Evolutionary conservation across 2,329 filamentous ascomycete genomes (phyloP).

Genomic region (Monosporascus sp.): DNA sequence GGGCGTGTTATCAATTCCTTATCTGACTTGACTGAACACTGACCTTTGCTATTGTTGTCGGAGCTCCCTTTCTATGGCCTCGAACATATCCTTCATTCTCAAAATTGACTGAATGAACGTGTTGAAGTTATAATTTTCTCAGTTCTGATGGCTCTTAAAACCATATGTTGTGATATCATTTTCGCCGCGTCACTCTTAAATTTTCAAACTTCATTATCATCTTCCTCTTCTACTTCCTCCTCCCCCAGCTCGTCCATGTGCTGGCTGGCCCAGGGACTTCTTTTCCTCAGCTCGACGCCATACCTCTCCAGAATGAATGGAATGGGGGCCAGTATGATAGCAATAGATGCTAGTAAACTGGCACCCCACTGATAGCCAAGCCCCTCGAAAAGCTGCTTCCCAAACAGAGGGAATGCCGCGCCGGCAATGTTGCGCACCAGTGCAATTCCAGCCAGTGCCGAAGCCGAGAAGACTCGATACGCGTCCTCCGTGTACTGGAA

Average conservation of each 20-base stretch:
- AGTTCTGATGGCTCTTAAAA: too few species aligned
- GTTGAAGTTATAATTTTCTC: too few species aligned
- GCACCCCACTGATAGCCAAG: slow-evolving; percentile 32
- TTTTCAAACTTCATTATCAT: background rate
- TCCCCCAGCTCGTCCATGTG: slow-evolving; percentile 12
- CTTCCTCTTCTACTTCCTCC: background rate
- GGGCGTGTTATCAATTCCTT: too few species aligned
- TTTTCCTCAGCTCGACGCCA: slow-evolving; percentile 18
- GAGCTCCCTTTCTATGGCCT: too few species aligned
- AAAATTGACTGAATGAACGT: too few species aligned
- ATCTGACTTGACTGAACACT: too few species aligned
- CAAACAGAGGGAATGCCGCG: slow-evolving; percentile 34
- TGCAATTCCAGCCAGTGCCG: slow-evolving; percentile 35
- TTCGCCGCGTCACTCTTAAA: too few species aligned
- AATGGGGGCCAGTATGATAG: slow-evolving; percentile 28
- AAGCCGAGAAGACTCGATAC: slow-evolving; percentile 35
- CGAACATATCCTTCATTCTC: too few species aligned
- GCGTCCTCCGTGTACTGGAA: slow-evolving; percentile 44
- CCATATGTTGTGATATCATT: too few species aligned
- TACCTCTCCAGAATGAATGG: slow-evolving; percentile 23
- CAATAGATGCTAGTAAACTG: slow-evolving; percentile 29
- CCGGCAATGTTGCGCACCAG: slow-evolving; percentile 34
- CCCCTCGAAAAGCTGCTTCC: slow-evolving; percentile 26
- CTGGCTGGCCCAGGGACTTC: slow-evolving; percentile 22
- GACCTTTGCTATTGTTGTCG: too few species aligned